phyloP scores from a whole-genome alignment of 345 rosid genomes.

The Hibiscus syriacus region DNA sequence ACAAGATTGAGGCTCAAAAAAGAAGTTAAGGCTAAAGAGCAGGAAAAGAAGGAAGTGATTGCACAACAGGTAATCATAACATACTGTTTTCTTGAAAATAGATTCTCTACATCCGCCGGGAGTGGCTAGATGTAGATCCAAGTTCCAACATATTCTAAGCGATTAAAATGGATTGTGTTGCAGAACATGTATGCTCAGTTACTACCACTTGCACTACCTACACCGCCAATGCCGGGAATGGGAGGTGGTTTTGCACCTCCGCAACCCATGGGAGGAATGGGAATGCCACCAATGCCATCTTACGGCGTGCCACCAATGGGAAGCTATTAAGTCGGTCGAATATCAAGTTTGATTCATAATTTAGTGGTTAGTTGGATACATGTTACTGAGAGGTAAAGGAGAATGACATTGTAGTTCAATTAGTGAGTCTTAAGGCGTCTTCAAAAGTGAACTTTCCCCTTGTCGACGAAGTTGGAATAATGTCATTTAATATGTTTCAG shows the following conservation, averaged over 20 bases:
- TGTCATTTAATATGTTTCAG: too few species aligned
- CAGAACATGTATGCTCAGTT: slow-evolving; percentile 72
- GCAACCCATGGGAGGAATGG: slow-evolving; percentile 53
- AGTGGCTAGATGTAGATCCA: not conserved
- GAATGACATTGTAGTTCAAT: slow-evolving; percentile 9
- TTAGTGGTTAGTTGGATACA: too few species aligned
- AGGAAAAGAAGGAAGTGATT: slow-evolving; percentile 60
- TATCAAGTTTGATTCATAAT: too few species aligned
- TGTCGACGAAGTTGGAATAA: too few species aligned
- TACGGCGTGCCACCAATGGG: slow-evolving; percentile 69
- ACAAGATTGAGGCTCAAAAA: too few species aligned
- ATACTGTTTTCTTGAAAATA: not conserved
- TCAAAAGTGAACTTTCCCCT: not conserved
- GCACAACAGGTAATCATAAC: slow-evolving; percentile 46
- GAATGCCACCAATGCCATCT: slow-evolving; percentile 68
- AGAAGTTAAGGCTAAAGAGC: too few species aligned
- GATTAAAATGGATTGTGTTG: too few species aligned
- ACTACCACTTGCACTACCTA: slow-evolving; percentile 67
- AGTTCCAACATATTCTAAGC: too few species aligned
- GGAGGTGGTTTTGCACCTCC: slow-evolving; percentile 30
- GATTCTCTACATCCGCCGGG: not conserved
- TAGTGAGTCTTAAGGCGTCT: slow-evolving; percentile 17
- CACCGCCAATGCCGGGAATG: slow-evolving; percentile 67
- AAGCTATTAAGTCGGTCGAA: too few species aligned
- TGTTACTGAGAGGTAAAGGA: slow-evolving; percentile 15